Base-by-base conservation (phyloP, 2,329 filamentous ascomycete genomes). In the Colletotrichum caudatum region DNA sequence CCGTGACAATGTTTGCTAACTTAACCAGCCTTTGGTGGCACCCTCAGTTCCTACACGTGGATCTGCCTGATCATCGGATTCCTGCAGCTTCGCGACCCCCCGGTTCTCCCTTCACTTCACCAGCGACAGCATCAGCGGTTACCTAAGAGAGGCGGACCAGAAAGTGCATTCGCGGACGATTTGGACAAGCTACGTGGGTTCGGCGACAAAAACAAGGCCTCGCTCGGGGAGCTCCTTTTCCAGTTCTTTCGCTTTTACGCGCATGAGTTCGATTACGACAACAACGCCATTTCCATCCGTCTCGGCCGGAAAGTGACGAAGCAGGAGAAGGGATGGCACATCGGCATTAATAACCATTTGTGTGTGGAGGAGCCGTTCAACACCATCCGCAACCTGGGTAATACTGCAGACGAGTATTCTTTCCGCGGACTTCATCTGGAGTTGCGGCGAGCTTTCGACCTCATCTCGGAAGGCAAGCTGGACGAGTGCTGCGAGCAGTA, bases 291-390 rank as follows among this genome's bases (percentile, higher is more conserved):
- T 50, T 98, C 96, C 1, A 92, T 99, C 61, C 91, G 95, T 29
- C 88, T 93, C 76, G 96, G 95, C 14, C 92, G 89, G 76, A 83
- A 95, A 67, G 83, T 97, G 67, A 91, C 91, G 11, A 95, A 97
- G 80, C 87, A 90, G 73, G 94, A 94, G 69, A 98, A 98, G 84
- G 91, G 91, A 35, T 98, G 96, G 96, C 90, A 95, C 77, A 86
- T 93, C 62, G 86, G 89, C 46, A 84, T 92, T 69, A 94, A 95
- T 77, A 96, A 97, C 77, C 90, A 93, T 74, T 87, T 99, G 41
- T 98, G 95, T 79, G 94, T 99, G 14, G 96, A 99, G 79, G 96
- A 99, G 80, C 96, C 96, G 0, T 99, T 99, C 85, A 99, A 97
- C 77, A 92, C 88, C 5, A 87, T 88, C 46, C 90, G 96, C 53